Evolutionary conservation across 106 monocot species (phyloP).

Genomic region (Agapanthus africanus): DNA sequence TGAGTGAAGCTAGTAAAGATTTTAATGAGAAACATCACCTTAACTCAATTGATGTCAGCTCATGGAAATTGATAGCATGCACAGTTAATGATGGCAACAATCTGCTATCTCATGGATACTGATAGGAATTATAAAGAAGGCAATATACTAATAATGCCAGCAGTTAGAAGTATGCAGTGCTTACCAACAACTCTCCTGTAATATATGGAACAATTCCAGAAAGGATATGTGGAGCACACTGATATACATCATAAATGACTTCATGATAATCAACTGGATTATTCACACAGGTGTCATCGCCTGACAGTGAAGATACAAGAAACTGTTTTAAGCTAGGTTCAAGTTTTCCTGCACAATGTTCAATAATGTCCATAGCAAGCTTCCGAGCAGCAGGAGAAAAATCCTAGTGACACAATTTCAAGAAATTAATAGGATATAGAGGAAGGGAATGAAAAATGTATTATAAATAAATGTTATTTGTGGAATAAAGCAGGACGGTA

Average conservation of each 20-base stretch:
- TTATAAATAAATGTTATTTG: not conserved
- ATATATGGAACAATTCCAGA: slow-evolving; percentile 74
- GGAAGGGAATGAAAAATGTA: not conserved
- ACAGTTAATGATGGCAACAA: not conserved
- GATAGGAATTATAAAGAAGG: not conserved
- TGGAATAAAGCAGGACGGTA: not conserved
- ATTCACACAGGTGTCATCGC: slow-evolving; percentile 44
- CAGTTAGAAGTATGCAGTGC: not conserved
- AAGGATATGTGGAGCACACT: slow-evolving; percentile 80
- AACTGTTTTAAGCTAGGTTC: slow-evolving; percentile 74
- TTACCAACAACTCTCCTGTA: slow-evolving; percentile 88
- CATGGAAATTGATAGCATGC: not conserved
- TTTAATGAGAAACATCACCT: too few species aligned
- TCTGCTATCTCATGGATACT: not conserved
- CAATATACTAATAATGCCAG: not conserved
- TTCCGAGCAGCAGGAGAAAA: slow-evolving; percentile 63
- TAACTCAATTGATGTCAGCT: not conserved
- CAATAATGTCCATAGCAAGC: slow-evolving; percentile 81
- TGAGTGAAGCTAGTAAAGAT: too few species aligned
- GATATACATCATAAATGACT: slow-evolving; percentile 86
- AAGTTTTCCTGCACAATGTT: slow-evolving; percentile 69
- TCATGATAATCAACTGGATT: slow-evolving; percentile 67
- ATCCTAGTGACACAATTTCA: slow-evolving; percentile 41
- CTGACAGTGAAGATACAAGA: slow-evolving; percentile 76
- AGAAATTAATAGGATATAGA: slow-evolving; percentile 13